phyloP scores from a whole-genome alignment of 2,329 filamentous ascomycete species.

The Zelopaecilomyces penicillatus region DNA sequence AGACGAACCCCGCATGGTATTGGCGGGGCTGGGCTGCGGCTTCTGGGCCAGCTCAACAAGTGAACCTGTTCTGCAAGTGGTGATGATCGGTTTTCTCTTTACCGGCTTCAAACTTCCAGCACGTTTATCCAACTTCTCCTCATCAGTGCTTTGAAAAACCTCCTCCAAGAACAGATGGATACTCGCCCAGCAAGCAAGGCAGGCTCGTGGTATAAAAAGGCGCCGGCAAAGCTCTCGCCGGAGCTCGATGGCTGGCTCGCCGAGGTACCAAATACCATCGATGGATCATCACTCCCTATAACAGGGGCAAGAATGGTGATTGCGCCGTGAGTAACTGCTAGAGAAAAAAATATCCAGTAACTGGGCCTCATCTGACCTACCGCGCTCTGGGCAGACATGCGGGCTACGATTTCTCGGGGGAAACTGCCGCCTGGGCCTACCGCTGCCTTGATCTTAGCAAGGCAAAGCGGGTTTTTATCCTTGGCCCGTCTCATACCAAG shows the following conservation, averaged over 20 bases:
- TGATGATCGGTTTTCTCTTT: no score
- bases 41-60: no score
- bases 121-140: not conserved
- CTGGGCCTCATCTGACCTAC: not conserved
- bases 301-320: constrained; percentile 76
- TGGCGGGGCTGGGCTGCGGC: no score
- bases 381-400: constrained; percentile 58
- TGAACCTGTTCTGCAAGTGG: no score
- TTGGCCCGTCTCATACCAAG: constrained; percentile 80
- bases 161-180: constrained; percentile 10
- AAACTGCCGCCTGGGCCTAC: constrained; percentile 91
- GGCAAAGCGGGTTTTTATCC: constrained; percentile 80
- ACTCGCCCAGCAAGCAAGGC: constrained; percentile 61
- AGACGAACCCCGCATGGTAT: no score
- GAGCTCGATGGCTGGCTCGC: constrained; percentile 71
- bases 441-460: constrained; percentile 74
- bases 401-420: constrained; percentile 85
- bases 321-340: constrained; percentile 64
- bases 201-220: constrained; percentile 75
- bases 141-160: not conserved
- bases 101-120: no score
- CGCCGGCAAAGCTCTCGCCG: constrained; percentile 47
- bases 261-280: constrained; percentile 57
- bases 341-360: not conserved
- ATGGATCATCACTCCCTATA: constrained; percentile 55